A percentile compares a stretch with the other conserved stretches of the same genome.
Conservation (phyloP, 805 yeast genomes). For the Candida maltosa region DNA sequence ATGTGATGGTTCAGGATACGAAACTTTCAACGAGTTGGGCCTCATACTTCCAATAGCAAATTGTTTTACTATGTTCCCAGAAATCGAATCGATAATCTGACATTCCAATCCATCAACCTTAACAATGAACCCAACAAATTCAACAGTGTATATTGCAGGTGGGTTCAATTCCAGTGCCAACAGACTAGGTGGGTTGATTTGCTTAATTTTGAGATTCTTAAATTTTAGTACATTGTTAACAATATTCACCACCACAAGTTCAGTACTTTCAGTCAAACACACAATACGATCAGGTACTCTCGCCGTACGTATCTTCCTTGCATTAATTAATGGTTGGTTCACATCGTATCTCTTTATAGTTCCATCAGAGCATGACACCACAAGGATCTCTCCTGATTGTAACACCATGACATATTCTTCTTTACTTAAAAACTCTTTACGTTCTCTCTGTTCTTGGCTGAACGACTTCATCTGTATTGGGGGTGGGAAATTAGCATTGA, state of each 20-base stretch:
- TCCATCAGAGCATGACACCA: constrained; percentile 51
- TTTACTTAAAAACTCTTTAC: constrained; percentile 15
- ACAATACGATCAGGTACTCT: constrained; percentile 73
- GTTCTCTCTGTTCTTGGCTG: background rate
- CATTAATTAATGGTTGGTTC: constrained; percentile 38
- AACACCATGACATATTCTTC: constrained; percentile 54
- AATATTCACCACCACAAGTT: constrained; percentile 58
- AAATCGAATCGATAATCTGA: constrained; percentile 72
- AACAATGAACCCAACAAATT: constrained; percentile 73
- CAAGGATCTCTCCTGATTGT: constrained; percentile 47
- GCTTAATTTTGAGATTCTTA: constrained; percentile 45
- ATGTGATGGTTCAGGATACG: constrained; percentile 83
- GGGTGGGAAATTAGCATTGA: constrained; percentile 35
- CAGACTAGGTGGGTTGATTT: constrained; percentile 2
- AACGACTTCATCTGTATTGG: constrained; percentile 4
- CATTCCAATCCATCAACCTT: constrained; percentile 55
- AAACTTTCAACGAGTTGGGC: constrained; percentile 58
- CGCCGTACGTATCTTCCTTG: constrained; percentile 61
- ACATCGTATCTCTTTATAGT: constrained; percentile 27
- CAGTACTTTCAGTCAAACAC: constrained; percentile 41
- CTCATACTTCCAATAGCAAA: constrained; percentile 63
- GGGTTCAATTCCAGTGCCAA: constrained; percentile 4
- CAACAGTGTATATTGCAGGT: constrained; percentile 28
- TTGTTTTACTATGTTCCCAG: constrained; percentile 65
- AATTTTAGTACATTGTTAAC: constrained; percentile 67